A percentile compares a stretch with the other conserved stretches of the same genome.
phyloP scores from a whole-genome alignment of 805 yeast genomes.

The Monosporozyma siamensis region DNA sequence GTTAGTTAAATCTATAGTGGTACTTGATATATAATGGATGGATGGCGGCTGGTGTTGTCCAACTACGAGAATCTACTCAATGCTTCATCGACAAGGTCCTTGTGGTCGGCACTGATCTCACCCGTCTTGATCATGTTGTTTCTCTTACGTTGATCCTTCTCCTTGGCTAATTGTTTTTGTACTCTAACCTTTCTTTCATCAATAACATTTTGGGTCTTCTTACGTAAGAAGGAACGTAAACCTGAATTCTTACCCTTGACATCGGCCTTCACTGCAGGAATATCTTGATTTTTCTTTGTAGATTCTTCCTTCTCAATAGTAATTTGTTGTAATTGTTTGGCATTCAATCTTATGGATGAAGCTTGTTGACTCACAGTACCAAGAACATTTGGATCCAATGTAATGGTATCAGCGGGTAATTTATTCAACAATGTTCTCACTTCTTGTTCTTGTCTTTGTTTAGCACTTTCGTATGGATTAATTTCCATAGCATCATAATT shows the following conservation, averaged over 20 bases:
- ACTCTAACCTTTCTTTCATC: slow-evolving; percentile 76
- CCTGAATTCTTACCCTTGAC: slow-evolving; percentile 77
- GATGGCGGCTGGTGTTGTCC: too few relatives aligned
- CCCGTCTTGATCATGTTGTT: slow-evolving; percentile 38
- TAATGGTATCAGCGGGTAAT: slow-evolving; percentile 83
- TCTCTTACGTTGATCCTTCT: slow-evolving; percentile 59
- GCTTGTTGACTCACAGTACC: slow-evolving; percentile 78
- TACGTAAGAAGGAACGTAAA: slow-evolving; percentile 68
- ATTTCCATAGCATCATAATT: slow-evolving; percentile 88
- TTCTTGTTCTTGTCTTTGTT: slow-evolving; percentile 90
- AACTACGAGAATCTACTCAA: slow-evolving; percentile 30
- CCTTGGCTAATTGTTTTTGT: slow-evolving; percentile 63
- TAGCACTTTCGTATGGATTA: slow-evolving; percentile 85
- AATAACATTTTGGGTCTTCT: slow-evolving; percentile 74
- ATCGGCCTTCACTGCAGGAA: slow-evolving; percentile 54
- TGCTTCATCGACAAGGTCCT: slow-evolving; percentile 34
- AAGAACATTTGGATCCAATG: slow-evolving; percentile 78
- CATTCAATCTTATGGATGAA: slow-evolving; percentile 50
- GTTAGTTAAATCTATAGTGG: too few relatives aligned
- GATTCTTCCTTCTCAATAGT: slow-evolving; percentile 29
- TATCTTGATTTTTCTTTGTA: slow-evolving; percentile 36
- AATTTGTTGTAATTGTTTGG: slow-evolving; percentile 44
- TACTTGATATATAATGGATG: too few relatives aligned
- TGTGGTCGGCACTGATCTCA: slow-evolving; percentile 43
- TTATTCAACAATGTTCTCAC: slow-evolving; percentile 79